Conservation (phyloP, 805 yeast genomes). For the Pichia ethanolica region DNA sequence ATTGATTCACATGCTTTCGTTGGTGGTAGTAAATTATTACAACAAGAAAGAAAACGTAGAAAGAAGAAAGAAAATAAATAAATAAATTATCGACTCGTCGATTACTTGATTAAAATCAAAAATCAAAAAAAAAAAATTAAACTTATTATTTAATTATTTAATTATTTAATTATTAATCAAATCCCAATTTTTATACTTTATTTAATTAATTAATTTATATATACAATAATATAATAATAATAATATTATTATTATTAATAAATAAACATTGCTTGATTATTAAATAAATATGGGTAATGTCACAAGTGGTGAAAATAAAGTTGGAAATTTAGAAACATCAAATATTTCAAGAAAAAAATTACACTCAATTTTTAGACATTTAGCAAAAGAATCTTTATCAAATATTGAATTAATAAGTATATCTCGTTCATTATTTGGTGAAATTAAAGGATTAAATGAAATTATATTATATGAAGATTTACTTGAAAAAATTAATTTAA, state of each 20-base stretch:
- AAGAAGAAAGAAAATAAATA: constrained; percentile 19
- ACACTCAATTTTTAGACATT: not conserved
- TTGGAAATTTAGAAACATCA: not conserved
- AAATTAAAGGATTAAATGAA: not conserved
- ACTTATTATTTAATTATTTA: no score
- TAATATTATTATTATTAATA: no score
- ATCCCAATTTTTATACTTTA: no score
- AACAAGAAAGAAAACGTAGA: constrained; percentile 70
- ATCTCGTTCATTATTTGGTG: constrained; percentile 3
- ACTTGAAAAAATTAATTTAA: not conserved
- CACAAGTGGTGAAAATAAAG: not conserved
- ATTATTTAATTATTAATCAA: no score
- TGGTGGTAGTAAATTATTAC: constrained; percentile 89
- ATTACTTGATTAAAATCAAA: no score
- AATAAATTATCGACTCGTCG: no score
- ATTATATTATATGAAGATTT: not conserved
- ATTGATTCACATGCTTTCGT: constrained; percentile 86
- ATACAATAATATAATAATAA: no score
- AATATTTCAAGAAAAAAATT: not conserved
- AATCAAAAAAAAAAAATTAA: no score
- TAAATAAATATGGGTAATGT: constrained; percentile 1
- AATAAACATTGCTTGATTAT: no score
- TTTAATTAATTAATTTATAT: no score
- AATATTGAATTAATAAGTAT: constrained; percentile 6
- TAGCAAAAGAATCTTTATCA: not conserved